phyloP scores from a whole-genome alignment of 2,329 filamentous ascomycete species.

The Penicillium nordicum region DNA sequence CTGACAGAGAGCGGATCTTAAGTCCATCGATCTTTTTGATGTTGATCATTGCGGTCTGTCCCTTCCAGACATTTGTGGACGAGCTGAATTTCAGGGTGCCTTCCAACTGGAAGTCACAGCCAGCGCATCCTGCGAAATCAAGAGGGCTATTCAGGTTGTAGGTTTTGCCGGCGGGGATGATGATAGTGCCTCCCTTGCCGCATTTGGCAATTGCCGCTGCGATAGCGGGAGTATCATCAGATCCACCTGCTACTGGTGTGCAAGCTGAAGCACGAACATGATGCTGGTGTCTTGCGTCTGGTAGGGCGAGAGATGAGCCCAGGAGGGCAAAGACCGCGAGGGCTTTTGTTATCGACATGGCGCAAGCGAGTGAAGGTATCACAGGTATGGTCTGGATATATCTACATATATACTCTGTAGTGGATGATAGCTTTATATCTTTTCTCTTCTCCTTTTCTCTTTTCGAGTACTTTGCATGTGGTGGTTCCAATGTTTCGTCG shows the following conservation, averaged over 20 bases:
- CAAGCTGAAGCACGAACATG: slow-evolving; percentile 29
- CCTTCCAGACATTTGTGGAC: slow-evolving; percentile 44
- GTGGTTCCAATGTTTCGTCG: background rate
- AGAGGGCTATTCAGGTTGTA: slow-evolving; percentile 47
- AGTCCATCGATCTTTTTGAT: slow-evolving; percentile 38
- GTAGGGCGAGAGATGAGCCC: slow-evolving; percentile 1
- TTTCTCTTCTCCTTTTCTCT: background rate
- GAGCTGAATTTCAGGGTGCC: slow-evolving; percentile 42
- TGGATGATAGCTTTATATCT: background rate
- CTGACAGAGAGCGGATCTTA: slow-evolving; percentile 42
- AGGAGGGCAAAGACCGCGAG: slow-evolving; percentile 8
- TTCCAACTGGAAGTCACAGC: slow-evolving; percentile 49
- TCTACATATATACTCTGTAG: background rate
- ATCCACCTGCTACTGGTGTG: slow-evolving; percentile 31
- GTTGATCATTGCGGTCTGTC: slow-evolving; percentile 40
- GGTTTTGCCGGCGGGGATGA: slow-evolving; percentile 42
- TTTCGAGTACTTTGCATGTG: background rate
- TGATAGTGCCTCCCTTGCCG: slow-evolving; percentile 45
- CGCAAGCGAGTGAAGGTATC: background rate
- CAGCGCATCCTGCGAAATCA: slow-evolving; percentile 41
- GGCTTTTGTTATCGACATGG: background rate
- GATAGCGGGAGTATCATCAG: slow-evolving; percentile 47
- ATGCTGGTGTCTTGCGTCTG: slow-evolving; percentile 1
- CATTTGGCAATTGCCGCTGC: slow-evolving; percentile 41
- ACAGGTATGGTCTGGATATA: background rate